Conservation (phyloP, 805 yeast species). For the Candida multigemmis region DNA sequence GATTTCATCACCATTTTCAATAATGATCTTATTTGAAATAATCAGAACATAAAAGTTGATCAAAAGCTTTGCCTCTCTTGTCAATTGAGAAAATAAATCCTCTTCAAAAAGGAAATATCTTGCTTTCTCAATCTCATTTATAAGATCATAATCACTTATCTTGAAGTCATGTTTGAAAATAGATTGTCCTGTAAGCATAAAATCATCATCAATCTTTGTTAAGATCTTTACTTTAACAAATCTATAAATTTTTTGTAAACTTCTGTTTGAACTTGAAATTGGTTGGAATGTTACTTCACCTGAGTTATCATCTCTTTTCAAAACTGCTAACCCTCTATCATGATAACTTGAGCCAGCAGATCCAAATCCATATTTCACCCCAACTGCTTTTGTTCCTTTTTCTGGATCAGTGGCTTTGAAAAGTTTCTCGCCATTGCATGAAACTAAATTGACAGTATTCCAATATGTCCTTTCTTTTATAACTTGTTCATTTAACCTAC, state of each 20-base stretch:
- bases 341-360: conserved; percentile 78
- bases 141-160: conserved; percentile 12
- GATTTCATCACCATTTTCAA: conserved; percentile 57
- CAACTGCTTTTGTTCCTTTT: conserved; percentile 44
- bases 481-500: conserved; percentile 44
- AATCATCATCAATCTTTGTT: conserved; percentile 45
- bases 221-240: conserved; percentile 53
- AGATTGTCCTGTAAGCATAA: conserved; percentile 51
- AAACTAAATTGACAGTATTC: conserved; percentile 40
- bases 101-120: conserved; percentile 78
- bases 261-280: conserved; percentile 16
- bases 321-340: conserved; percentile 69
- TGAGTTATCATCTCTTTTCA: conserved; percentile 37
- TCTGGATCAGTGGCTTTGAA: conserved; percentile 54
- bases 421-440: conserved; percentile 47
- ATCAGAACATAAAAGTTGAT: conserved; percentile 61
- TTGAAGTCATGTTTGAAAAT: conserved; percentile 14
- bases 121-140: conserved; percentile 54
- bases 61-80: conserved; percentile 65
- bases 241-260: conserved; percentile 28
- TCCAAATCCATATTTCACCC: conserved; percentile 83
- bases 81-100: conserved; percentile 71
- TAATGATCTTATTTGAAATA: conserved; percentile 52
- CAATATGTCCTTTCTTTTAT: conserved; percentile 60
- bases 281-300: conserved; percentile 29